Conservation (phyloP, 805 yeast species). For the Hagleromyces aurorensis region DNA sequence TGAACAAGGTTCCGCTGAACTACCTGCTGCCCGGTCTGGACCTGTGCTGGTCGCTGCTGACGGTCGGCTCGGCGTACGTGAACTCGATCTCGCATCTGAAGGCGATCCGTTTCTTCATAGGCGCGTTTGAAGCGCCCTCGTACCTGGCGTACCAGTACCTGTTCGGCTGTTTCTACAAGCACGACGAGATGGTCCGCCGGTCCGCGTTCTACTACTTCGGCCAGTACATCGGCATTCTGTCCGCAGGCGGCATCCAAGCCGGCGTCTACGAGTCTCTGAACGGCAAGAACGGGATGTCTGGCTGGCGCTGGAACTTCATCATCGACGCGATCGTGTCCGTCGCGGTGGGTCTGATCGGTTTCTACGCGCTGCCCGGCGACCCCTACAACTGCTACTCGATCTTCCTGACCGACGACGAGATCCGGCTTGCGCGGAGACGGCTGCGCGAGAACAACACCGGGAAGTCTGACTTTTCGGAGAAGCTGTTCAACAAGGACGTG, state of each 20-base stretch:
- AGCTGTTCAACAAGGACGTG: constrained; percentile 35
- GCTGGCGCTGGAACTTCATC: constrained; percentile 72
- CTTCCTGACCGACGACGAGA: constrained; percentile 49
- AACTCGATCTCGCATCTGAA: constrained; percentile 41
- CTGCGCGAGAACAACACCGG: constrained; percentile 32
- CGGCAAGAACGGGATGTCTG: constrained; percentile 45
- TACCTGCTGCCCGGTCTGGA: constrained; percentile 42
- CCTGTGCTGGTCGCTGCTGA: constrained; percentile 53
- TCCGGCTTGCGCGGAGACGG: constrained; percentile 42
- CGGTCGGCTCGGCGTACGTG: constrained; percentile 43
- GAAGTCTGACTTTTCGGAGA: constrained; percentile 21
- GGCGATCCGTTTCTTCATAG: constrained; percentile 55
- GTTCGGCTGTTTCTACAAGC: constrained; percentile 50
- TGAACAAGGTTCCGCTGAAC: constrained; percentile 47
- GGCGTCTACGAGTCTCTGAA: constrained; percentile 40
- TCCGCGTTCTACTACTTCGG: constrained; percentile 57
- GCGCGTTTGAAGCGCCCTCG: constrained; percentile 54
- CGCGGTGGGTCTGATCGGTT: constrained; percentile 49
- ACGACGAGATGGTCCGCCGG: constrained; percentile 51
- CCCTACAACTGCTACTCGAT: constrained; percentile 48
- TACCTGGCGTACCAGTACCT: constrained; percentile 53
- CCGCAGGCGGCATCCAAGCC: constrained; percentile 57
- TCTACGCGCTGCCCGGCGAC: constrained; percentile 56
- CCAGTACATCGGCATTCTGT: constrained; percentile 52
- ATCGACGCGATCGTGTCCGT: constrained; percentile 55